These are phyloP conservation scores for Suillus bovinus DNA, from an alignment of 768 basidiomycete genomes.

Conservation along the genomic window DNA sequence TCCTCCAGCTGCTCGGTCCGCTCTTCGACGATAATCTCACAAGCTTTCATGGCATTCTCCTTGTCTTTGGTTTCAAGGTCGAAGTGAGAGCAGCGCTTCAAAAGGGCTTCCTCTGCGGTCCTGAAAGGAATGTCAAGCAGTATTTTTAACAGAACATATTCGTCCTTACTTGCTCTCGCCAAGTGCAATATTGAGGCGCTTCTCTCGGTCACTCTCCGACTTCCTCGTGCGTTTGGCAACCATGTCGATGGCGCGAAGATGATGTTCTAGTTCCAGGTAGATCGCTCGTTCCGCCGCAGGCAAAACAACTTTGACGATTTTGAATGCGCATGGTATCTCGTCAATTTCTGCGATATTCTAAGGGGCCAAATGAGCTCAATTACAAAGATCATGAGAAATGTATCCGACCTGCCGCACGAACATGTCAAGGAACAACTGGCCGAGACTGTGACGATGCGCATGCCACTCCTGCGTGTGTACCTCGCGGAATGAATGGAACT, in stretches of 20 bases:
- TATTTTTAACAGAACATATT: background rate
- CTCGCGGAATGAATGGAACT: constrained; percentile 96
- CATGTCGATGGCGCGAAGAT: constrained; percentile 90
- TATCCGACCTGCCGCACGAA: constrained; percentile 80
- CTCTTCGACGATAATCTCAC: constrained; percentile 86
- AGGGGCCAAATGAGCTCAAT: constrained; percentile 8
- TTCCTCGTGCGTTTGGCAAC: constrained; percentile 66
- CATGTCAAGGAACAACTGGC: constrained; percentile 77
- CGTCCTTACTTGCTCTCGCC: constrained; percentile 77
- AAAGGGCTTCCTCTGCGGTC: constrained; percentile 86
- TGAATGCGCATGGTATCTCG: constrained; percentile 80
- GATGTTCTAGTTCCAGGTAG: constrained; percentile 92
- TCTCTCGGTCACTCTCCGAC: constrained; percentile 79
- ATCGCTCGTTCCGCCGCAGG: constrained; percentile 94
- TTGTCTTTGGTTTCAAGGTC: constrained; percentile 73
- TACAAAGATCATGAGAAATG: background rate
- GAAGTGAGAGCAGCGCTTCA: constrained; percentile 96
- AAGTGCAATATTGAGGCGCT: constrained; percentile 81
- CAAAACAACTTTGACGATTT: constrained; percentile 65
- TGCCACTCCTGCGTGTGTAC: constrained; percentile 94
- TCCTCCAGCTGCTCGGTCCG: constrained; percentile 77
- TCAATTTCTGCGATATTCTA: constrained; percentile 97
- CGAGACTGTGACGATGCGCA: constrained; percentile 77
- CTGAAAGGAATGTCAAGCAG: constrained; percentile 37
- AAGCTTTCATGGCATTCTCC: constrained; percentile 85